Percentiles rank a stretch among this genome's conserved stretches.
phyloP scores from a whole-genome alignment of 441 rosid species.

The Gossypium gossypioides region DNA sequence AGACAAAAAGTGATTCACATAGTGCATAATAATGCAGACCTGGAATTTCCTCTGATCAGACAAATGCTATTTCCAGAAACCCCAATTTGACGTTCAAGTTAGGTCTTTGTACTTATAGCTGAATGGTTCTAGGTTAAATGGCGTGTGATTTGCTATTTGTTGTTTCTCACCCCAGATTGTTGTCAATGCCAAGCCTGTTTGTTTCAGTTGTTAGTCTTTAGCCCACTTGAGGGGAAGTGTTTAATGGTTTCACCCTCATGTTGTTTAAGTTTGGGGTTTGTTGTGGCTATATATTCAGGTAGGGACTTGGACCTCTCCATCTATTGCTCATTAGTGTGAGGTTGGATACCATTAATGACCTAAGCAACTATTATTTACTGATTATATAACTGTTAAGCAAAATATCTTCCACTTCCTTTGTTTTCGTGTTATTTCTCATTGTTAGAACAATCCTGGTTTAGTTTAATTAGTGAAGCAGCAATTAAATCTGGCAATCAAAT shows the following conservation, averaged over 20 bases:
- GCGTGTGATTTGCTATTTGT: not conserved
- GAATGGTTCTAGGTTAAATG: not conserved
- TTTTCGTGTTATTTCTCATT: not conserved
- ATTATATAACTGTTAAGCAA: not conserved
- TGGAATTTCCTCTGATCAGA: not conserved
- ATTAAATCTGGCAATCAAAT: not conserved
- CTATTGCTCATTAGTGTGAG: not conserved
- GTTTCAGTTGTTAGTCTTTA: not conserved
- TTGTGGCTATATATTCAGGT: not conserved
- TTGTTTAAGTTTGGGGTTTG: constrained; percentile 6
- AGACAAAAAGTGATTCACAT: not conserved
- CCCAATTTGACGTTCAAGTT: not conserved
- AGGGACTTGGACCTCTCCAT: not conserved
- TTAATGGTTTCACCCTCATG: not conserved
- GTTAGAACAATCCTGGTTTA: not conserved
- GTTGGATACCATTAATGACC: not conserved
- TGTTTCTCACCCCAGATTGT: not conserved
- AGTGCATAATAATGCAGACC: not conserved
- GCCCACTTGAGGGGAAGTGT: not conserved
- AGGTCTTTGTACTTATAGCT: not conserved
- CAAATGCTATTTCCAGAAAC: not conserved
- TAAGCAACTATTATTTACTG: not conserved
- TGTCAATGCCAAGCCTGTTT: not conserved
- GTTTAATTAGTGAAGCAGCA: not conserved
- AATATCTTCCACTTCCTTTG: not conserved